phyloP scores from a whole-genome alignment of 1,139 yeast species.

The Yamadazyma dushanensis region DNA sequence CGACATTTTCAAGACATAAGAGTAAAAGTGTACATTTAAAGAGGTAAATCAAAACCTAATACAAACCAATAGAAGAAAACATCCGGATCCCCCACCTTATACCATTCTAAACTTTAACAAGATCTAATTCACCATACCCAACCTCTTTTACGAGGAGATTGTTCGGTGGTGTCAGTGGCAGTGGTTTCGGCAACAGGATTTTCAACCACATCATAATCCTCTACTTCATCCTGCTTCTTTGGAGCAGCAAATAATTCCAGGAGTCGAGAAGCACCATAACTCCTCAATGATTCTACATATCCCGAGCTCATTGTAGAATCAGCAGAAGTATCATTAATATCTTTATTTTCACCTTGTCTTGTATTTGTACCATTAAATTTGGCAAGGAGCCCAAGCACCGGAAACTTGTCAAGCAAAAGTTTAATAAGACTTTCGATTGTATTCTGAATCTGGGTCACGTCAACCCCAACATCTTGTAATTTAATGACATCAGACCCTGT shows the following conservation, averaged over 20 bases:
- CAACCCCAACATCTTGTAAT: slow-evolving; percentile 6
- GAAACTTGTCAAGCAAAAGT: neutral
- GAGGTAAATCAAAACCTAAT: neutral
- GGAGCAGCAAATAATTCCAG: slow-evolving; percentile 5
- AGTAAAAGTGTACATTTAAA: slow-evolving; percentile 1
- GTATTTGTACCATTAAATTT: neutral
- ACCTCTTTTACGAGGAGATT: slow-evolving; percentile 19
- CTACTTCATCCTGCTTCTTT: slow-evolving; percentile 14
- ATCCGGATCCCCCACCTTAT: neutral
- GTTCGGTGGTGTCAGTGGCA: slow-evolving; percentile 6
- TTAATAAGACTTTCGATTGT: neutral
- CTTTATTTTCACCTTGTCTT: neutral
- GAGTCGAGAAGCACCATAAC: slow-evolving; percentile 5
- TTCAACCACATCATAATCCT: slow-evolving; percentile 47
- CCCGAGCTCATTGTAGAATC: neutral
- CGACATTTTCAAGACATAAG: slow-evolving; percentile 3
- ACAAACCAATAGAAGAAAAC: neutral
- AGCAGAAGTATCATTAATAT: neutral
- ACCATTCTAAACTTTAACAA: neutral
- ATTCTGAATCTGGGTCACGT: slow-evolving; percentile 5
- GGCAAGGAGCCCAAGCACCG: neutral
- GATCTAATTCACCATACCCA: slow-evolving; percentile 29
- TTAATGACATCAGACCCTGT: neutral
- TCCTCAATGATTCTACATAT: slow-evolving; percentile 6
- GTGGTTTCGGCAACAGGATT: slow-evolving; percentile 11